Evolutionary conservation across 2,329 filamentous ascomycete species (phyloP).

Genomic region (Shiraia sp.): DNA sequence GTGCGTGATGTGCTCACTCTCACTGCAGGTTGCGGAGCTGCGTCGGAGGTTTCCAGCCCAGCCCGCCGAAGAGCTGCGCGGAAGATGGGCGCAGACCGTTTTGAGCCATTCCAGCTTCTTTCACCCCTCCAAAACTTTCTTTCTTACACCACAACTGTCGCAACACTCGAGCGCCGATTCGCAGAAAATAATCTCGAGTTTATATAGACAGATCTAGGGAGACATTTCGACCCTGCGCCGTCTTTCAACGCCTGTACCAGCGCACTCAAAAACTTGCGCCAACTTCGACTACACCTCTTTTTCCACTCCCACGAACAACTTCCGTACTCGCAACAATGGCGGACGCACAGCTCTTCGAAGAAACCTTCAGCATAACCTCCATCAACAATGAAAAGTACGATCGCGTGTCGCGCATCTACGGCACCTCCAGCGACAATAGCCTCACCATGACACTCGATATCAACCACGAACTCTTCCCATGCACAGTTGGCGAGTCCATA

Average conservation of each 20-base stretch:
- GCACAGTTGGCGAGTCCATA: slow-evolving; percentile 72
- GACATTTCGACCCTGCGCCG: too few relatives aligned
- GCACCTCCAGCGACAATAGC: slow-evolving; percentile 74
- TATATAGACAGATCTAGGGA: too few relatives aligned
- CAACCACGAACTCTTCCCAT: slow-evolving; percentile 89
- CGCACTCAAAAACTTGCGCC: neutral
- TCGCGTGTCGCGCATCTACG: slow-evolving; percentile 84
- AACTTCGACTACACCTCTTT: neutral
- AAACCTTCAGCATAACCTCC: slow-evolving; percentile 80
- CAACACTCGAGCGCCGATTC: neutral
- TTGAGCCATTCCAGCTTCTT: slow-evolving; percentile 18
- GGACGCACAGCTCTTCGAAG: slow-evolving; percentile 92
- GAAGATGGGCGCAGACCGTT: slow-evolving; percentile 9
- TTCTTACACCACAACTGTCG: slow-evolving; percentile 2
- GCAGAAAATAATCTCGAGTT: too few relatives aligned
- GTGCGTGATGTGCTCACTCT: too few relatives aligned
- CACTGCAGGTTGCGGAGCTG: slow-evolving; percentile 9
- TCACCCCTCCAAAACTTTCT: slow-evolving; percentile 9
- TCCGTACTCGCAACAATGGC: slow-evolving; percentile 57
- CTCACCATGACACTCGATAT: slow-evolving; percentile 86
- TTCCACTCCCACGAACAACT: neutral
- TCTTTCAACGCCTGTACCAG: too few relatives aligned
- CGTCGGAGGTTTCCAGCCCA: slow-evolving; percentile 15
- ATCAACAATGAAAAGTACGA: slow-evolving; percentile 91
- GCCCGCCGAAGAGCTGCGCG: too few relatives aligned